Conservation (phyloP, 371 early-diverging fungal species). For the Mucor saturninus region DNA sequence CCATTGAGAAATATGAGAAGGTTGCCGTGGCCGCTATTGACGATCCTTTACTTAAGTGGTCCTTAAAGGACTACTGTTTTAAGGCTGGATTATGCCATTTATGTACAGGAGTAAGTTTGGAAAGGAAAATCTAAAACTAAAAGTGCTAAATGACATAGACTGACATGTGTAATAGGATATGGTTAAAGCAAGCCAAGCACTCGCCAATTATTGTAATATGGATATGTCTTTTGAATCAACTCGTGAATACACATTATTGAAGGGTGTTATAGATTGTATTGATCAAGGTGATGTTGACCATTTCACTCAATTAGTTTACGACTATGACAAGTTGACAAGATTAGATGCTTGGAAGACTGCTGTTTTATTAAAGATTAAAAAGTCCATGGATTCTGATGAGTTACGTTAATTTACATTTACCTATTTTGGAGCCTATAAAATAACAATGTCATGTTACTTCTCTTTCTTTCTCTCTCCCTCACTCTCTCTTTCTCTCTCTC, state of each 20-base stretch:
- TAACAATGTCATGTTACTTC: conserved; percentile 17
- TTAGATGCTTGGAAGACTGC: conserved; percentile 97
- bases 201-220: conserved; percentile 59
- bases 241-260: conserved; percentile 84
- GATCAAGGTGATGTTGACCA: conserved; percentile 82
- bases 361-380: conserved; percentile 86
- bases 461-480: conserved; percentile 2
- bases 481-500: not conserved
- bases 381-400: conserved; percentile 44
- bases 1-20: conserved; percentile 86
- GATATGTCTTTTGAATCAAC: conserved; percentile 85
- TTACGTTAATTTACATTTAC: conserved; percentile 32
- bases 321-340: conserved; percentile 87
- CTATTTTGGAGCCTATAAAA: conserved; percentile 12
- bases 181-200: conserved; percentile 43
- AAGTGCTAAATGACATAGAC: not conserved
- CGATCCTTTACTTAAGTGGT: conserved; percentile 92
- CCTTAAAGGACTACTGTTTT: conserved; percentile 92
- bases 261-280: conserved; percentile 74
- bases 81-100: conserved; percentile 94
- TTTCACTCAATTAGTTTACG: conserved; percentile 81
- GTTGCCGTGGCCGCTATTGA: conserved; percentile 85
- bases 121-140: not conserved
- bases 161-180: conserved; percentile 32
- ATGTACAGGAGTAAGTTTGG: conserved; percentile 62